phyloP scores from a whole-genome alignment of 2,329 filamentous ascomycete species.

The Trematosphaeria pertusa region DNA sequence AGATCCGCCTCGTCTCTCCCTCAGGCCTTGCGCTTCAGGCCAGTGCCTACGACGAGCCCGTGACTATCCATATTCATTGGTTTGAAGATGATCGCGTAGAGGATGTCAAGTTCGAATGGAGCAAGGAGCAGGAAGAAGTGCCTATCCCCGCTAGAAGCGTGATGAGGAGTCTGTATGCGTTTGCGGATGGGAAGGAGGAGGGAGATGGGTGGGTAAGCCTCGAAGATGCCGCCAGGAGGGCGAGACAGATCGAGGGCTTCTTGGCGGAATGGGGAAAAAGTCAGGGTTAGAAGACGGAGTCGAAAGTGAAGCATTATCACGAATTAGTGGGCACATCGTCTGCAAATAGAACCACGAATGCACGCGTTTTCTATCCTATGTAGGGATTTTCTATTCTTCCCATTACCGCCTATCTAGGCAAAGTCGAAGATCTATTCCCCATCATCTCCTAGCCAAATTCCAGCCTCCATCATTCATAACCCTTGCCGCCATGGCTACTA shows the following conservation, averaged over 20 bases:
- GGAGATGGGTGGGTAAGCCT: slow-evolving; percentile 35
- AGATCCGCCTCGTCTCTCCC: slow-evolving; percentile 39
- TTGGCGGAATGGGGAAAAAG: slow-evolving; percentile 12
- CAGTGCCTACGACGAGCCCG: slow-evolving; percentile 39
- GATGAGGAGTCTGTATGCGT: slow-evolving; percentile 23
- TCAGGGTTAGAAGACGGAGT: too few relatives aligned
- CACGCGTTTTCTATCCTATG: too few relatives aligned
- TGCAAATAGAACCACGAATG: too few relatives aligned
- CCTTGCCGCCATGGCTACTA: too few relatives aligned
- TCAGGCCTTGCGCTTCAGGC: slow-evolving; percentile 25
- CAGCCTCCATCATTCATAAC: too few relatives aligned
- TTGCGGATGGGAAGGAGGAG: slow-evolving; percentile 26
- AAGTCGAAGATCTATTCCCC: too few relatives aligned
- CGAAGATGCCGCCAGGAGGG: slow-evolving; percentile 31
- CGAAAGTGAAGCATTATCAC: too few relatives aligned
- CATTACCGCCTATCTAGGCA: too few relatives aligned
- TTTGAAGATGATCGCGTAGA: slow-evolving; percentile 56
- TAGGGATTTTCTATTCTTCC: too few relatives aligned
- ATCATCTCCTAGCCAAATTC: too few relatives aligned
- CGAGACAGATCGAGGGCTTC: slow-evolving; percentile 23
- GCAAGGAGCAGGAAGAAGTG: slow-evolving; percentile 41
- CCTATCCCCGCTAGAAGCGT: slow-evolving; percentile 15
- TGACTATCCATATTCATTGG: slow-evolving; percentile 59
- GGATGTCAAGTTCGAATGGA: slow-evolving; percentile 52
- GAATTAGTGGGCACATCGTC: too few relatives aligned